A percentile compares a stretch with the other conserved stretches of the same genome.
Evolutionary conservation across 257 asterid species (phyloP).

Genomic region (Nicotiana sylvestris): DNA sequence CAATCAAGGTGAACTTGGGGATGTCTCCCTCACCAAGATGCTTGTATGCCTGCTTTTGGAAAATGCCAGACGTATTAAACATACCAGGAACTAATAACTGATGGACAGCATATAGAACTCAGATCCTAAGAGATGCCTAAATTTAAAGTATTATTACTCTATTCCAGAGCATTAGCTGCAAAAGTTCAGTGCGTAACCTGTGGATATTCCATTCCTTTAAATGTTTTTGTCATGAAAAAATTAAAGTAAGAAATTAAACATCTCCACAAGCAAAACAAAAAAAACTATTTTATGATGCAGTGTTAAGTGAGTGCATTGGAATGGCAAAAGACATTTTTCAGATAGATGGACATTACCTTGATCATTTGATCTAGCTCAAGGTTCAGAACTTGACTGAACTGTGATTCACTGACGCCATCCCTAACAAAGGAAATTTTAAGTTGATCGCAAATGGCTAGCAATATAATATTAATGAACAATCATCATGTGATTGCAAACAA

Average conservation of each 20-base stretch:
- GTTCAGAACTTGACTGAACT: slow-evolving; percentile 73
- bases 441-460: background rate
- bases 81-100: background rate
- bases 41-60: slow-evolving; percentile 58
- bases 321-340: background rate
- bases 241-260: background rate
- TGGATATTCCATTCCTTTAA: background rate
- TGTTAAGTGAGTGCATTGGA: background rate
- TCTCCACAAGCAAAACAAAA: background rate
- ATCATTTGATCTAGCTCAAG: slow-evolving; percentile 78
- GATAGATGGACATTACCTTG: slow-evolving; percentile 52
- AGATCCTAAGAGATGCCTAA: slow-evolving; percentile 3
- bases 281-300: background rate
- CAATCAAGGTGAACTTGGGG: slow-evolving; percentile 81
- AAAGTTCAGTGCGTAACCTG: background rate
- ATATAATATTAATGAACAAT: background rate
- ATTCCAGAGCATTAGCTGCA: background rate
- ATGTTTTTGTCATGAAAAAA: background rate
- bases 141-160: background rate
- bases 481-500: slow-evolving; percentile 1
- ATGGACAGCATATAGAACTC: background rate
- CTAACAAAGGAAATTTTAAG: slow-evolving; percentile 36
- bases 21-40: slow-evolving; percentile 69
- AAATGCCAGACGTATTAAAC: background rate
- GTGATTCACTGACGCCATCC: slow-evolving; percentile 97